These are phyloP conservation scores for Trametes maxima DNA, from an alignment of 768 basidiomycete species.

Conservation along the genomic window DNA sequence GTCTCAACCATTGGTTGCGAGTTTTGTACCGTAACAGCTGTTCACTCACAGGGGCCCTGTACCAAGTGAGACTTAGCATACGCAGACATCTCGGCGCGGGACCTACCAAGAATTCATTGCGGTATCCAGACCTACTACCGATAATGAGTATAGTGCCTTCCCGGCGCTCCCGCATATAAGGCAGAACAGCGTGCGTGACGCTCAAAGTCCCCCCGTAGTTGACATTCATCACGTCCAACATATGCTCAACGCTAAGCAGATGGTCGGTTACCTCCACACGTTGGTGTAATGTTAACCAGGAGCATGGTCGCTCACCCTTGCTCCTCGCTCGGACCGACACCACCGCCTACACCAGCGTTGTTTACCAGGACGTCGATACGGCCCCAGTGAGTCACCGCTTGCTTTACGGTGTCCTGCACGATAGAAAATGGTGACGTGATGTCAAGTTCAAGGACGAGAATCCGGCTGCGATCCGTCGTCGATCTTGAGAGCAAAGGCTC, in stretches of 20 bases:
- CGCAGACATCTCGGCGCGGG: not conserved
- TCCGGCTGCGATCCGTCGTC: conserved; percentile 35
- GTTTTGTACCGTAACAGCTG: not conserved
- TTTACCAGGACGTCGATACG: conserved; percentile 43
- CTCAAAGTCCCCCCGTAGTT: conserved; percentile 46
- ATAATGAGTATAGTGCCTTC: conserved; percentile 38
- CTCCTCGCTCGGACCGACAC: conserved; percentile 41
- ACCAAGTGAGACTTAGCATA: not conserved
- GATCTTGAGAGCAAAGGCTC: conserved; percentile 17
- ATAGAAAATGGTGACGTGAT: conserved; percentile 45
- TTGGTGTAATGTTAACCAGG: not conserved
- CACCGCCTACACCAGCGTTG: conserved; percentile 45
- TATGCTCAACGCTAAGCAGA: conserved; percentile 17
- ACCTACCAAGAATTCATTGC: conserved; percentile 36
- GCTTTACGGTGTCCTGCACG: conserved; percentile 36
- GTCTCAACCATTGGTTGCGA: not conserved
- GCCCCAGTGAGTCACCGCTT: conserved; percentile 33
- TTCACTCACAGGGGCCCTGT: conserved; percentile 14
- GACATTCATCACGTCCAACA: conserved; percentile 37
- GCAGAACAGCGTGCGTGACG: conserved; percentile 43
- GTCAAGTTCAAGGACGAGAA: conserved; percentile 52
- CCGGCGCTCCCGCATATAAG: conserved; percentile 37
- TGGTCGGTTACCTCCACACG: not conserved
- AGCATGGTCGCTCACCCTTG: conserved; percentile 35
- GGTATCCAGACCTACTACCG: conserved; percentile 38